Conservation (phyloP, 108 stramenopile species). For the Craspedostauros australis region DNA sequence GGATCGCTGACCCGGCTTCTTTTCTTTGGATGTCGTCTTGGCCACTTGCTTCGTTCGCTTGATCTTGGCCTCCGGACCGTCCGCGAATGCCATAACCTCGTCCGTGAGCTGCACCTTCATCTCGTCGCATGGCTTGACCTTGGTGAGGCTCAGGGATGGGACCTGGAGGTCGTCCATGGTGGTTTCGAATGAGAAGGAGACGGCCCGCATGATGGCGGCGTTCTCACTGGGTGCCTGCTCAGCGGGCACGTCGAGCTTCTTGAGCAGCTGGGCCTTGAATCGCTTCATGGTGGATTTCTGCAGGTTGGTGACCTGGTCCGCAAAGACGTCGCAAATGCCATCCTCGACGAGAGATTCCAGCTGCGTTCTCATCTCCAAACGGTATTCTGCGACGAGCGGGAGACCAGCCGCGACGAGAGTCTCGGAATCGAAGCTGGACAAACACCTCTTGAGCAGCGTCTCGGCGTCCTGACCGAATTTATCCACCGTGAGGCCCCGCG, state of each 20-base stretch:
- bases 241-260: conserved; percentile 27
- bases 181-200: conserved; percentile 51
- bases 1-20: conserved; percentile 58
- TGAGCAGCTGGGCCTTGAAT: conserved; percentile 49
- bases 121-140: conserved; percentile 54
- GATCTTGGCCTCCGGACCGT: conserved; percentile 74
- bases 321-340: conserved; percentile 51
- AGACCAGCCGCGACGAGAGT: conserved; percentile 69
- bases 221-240: conserved; percentile 44
- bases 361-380: conserved; percentile 52
- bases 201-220: conserved; percentile 57
- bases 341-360: conserved; percentile 53
- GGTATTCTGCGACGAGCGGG: conserved; percentile 49
- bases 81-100: conserved; percentile 54
- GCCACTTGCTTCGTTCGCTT: conserved; percentile 50
- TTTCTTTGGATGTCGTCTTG: conserved; percentile 50
- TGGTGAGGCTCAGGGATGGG: conserved; percentile 62
- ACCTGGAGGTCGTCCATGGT: conserved; percentile 52
- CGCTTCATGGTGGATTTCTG: conserved; percentile 50
- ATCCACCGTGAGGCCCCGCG: conserved; percentile 61
- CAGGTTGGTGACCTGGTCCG: conserved; percentile 48
- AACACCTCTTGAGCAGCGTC: conserved; percentile 30
- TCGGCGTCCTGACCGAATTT: conserved; percentile 60
- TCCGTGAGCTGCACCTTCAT: conserved; percentile 62
- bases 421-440: conserved; percentile 67